Conservation (phyloP, 1,284 basidiomycete genomes). For the Heterobasidion annosum region DNA sequence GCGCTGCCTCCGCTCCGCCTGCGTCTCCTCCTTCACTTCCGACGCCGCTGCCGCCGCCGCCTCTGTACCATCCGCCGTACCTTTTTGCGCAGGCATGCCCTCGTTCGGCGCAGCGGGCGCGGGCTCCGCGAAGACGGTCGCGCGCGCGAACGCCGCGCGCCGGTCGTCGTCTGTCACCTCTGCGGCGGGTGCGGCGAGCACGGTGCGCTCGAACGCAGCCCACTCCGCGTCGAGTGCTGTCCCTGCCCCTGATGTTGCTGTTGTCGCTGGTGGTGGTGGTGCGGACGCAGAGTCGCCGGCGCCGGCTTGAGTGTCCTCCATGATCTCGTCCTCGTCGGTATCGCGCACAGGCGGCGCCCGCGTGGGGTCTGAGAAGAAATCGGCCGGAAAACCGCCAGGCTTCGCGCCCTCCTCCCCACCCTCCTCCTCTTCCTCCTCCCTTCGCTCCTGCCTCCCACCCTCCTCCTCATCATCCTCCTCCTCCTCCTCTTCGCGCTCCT, state of each 20-base stretch:
- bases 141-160: slow-evolving; percentile 50
- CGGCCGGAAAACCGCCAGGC: slow-evolving; percentile 39
- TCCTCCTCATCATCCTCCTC: slow-evolving; percentile 14
- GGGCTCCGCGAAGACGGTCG: slow-evolving; percentile 65
- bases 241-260: slow-evolving; percentile 9
- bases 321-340: slow-evolving; percentile 26
- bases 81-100: slow-evolving; percentile 39
- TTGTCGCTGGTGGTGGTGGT: slow-evolving; percentile 8
- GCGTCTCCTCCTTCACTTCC: slow-evolving; percentile 25
- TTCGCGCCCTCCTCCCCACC: slow-evolving; percentile 2
- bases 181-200: slow-evolving; percentile 29
- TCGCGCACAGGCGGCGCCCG: slow-evolving; percentile 32
- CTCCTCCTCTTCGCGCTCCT: slow-evolving; percentile 31
- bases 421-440: not conserved
- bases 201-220: slow-evolving; percentile 56
- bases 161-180: slow-evolving; percentile 16
- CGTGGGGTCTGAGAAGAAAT: slow-evolving; percentile 76
- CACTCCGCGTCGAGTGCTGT: slow-evolving; percentile 54
- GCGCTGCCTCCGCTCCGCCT: slow-evolving; percentile 31
- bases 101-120: slow-evolving; percentile 38
- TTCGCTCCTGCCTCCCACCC: slow-evolving; percentile 8
- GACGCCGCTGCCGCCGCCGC: slow-evolving; percentile 16
- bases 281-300: slow-evolving; percentile 1
- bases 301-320: slow-evolving; percentile 32
- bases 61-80: slow-evolving; percentile 15